A percentile compares a stretch with the other conserved stretches of the same genome.
phyloP scores from a whole-genome alignment of 2,329 filamentous ascomycete genomes.

The Microsporum ferrugineum region DNA sequence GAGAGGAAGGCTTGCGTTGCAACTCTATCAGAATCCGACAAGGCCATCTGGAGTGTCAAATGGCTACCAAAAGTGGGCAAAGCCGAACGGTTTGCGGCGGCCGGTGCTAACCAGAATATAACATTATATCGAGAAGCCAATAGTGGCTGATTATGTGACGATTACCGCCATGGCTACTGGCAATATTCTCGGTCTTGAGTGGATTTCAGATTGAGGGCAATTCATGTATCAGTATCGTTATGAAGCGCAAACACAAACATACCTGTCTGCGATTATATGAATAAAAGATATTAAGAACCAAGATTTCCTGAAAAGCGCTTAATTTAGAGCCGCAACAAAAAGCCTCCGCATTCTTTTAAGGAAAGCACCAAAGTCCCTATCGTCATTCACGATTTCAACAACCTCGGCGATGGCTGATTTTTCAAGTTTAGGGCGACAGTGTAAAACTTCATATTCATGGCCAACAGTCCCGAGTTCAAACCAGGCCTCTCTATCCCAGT shows the following conservation, averaged over 20 bases:
- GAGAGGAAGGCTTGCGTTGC: conserved; percentile 76
- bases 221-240: background rate
- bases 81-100: conserved; percentile 63
- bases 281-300: background rate
- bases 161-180: background rate
- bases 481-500: conserved; percentile 82
- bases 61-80: conserved; percentile 63
- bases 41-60: conserved; percentile 68
- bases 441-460: conserved; percentile 73
- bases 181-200: too few species aligned
- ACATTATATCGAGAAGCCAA: conserved; percentile 79
- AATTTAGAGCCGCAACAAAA: conserved; percentile 47
- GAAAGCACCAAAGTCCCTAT: conserved; percentile 48
- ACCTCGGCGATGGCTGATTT: conserved; percentile 43
- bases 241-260: background rate
- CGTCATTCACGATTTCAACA: conserved; percentile 48
- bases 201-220: background rate
- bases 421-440: conserved; percentile 59
- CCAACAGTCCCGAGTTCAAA: conserved; percentile 78
- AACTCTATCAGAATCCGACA: conserved; percentile 83
- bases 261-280: background rate
- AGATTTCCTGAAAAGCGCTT: background rate
- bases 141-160: conserved; percentile 39
- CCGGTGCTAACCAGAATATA: conserved; percentile 62
- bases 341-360: conserved; percentile 53